Conservation (phyloP, 768 basidiomycete species). For the Crepidotus variabilis region DNA sequence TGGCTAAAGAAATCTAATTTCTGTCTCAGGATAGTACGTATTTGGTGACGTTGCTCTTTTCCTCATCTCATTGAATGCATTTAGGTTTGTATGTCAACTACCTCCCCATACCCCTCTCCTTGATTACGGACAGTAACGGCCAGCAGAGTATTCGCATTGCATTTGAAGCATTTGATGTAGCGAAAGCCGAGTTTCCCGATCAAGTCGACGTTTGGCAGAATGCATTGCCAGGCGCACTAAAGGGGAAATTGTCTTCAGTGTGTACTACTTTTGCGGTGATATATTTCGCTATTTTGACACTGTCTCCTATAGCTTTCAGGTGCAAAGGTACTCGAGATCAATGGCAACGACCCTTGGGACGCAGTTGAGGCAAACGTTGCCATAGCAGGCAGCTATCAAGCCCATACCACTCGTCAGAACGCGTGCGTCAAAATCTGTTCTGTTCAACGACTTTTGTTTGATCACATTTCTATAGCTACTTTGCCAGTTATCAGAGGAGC, state of each 20-base stretch:
- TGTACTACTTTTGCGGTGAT: conserved; percentile 5
- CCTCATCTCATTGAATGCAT: neutral
- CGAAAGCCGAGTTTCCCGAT: conserved; percentile 46
- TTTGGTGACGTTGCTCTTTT: neutral
- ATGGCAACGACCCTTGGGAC: conserved; percentile 45
- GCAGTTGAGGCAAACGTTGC: conserved; percentile 49
- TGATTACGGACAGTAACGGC: conserved; percentile 41
- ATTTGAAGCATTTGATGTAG: conserved; percentile 48
- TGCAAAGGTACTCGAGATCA: conserved; percentile 51
- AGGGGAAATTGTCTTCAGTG: conserved; percentile 43
- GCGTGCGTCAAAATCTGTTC: conserved; percentile 22
- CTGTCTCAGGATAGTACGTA: neutral
- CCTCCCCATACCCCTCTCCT: conserved; percentile 44
- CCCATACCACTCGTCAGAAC: conserved; percentile 47
- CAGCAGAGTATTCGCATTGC: conserved; percentile 48
- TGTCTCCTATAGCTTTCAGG: conserved; percentile 33
- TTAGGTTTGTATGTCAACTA: conserved; percentile 43
- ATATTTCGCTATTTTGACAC: neutral
- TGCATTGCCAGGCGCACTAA: conserved; percentile 39
- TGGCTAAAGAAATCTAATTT: neutral
- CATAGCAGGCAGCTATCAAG: conserved; percentile 52
- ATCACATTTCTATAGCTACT: conserved; percentile 29
- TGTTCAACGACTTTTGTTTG: neutral
- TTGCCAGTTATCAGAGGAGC: conserved; percentile 39
- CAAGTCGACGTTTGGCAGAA: conserved; percentile 54